Evolutionary conservation across 2,329 filamentous ascomycete genomes (phyloP), one percentile per base, ranked within the genome.

Genomic region (Stachybotrys echinatus): DNA sequence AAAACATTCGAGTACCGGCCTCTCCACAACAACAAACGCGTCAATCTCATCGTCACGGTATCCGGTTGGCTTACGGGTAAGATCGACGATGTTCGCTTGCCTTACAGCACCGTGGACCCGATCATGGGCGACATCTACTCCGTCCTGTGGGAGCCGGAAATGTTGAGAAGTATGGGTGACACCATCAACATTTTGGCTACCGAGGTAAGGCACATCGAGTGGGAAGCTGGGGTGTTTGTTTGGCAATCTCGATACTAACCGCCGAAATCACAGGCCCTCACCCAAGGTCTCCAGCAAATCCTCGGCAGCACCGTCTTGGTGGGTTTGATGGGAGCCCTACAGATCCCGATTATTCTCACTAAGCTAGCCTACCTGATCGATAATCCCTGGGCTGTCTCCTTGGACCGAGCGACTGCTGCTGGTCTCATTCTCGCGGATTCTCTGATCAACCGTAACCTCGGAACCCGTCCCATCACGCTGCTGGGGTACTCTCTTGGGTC

Each of bases 21-120:
- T 6, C 74, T 99, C 43, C 92, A 97, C 74, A 99, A 99, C 73
- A 97, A 97, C 70, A 99, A 99, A 71, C 81, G 92, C 51, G 89
- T 96, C 38, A 97, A 99, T 60, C 79, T 99, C 23, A 94, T 99
- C 55, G 84, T 99, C 38, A 97, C 94, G 0, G 83, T 99, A 23
- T 91, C 92, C 0, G 94, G 94, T 4, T 99, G 94, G 94, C 95
- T 99, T 88, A 96, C 90, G 39, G 94, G 95, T 61, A 97, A 95
- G 64, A 85, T 95, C 48, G 94, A 99, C 70, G 94, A 99, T 66
- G 92, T 99, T 46, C 88, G 94, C 52, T 72, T 99, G 61, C 94
- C 94, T 7, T 99, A 88, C 69, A 96, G 91, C 72, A 99, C 95
- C 0, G 87, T 99, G 6, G 92, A 99, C 66, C 90, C 95, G 1